phyloP scores from a whole-genome alignment of 305 asterid species.

The Ilex paraguariensis region DNA sequence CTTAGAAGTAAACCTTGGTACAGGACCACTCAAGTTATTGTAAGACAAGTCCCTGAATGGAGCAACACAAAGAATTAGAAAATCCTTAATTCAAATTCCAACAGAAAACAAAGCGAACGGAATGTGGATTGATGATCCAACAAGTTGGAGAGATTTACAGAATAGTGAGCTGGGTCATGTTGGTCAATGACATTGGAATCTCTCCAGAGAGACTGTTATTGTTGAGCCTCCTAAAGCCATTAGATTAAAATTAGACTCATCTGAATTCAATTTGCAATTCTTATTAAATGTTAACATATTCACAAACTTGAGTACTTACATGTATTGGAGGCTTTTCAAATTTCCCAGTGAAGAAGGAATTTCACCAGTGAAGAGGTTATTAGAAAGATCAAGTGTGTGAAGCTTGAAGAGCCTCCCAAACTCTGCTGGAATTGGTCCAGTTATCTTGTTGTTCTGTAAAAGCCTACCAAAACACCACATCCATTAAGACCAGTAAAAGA shows the following conservation, averaged over 20 bases:
- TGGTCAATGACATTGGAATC: constrained; percentile 67
- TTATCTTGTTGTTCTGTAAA: constrained; percentile 79
- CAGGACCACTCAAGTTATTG: constrained; percentile 89
- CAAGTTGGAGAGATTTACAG: constrained; percentile 47
- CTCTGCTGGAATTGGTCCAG: constrained; percentile 68
- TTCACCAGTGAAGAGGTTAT: constrained; percentile 54
- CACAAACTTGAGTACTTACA: constrained; percentile 37
- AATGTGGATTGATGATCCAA: constrained; percentile 1
- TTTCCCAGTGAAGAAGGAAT: constrained; percentile 66
- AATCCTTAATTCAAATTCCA: not conserved
- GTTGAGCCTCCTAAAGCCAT: constrained; percentile 69
- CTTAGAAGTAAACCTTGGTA: constrained; percentile 73
- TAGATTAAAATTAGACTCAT: too few species aligned
- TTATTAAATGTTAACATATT: not conserved
- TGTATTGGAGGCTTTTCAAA: constrained; percentile 60
- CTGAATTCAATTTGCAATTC: constrained; percentile 3
- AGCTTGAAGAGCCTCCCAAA: constrained; percentile 72
- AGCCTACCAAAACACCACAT: constrained; percentile 38
- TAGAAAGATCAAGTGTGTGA: constrained; percentile 85
- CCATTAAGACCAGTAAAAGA: not conserved
- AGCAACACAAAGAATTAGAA: constrained; percentile 12
- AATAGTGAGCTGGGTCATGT: constrained; percentile 72
- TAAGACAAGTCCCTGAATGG: constrained; percentile 77
- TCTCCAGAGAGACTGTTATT: constrained; percentile 74
- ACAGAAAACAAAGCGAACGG: not conserved